phyloP scores from a whole-genome alignment of 1,284 basidiomycete genomes.

The Ustilago xerochloae region DNA sequence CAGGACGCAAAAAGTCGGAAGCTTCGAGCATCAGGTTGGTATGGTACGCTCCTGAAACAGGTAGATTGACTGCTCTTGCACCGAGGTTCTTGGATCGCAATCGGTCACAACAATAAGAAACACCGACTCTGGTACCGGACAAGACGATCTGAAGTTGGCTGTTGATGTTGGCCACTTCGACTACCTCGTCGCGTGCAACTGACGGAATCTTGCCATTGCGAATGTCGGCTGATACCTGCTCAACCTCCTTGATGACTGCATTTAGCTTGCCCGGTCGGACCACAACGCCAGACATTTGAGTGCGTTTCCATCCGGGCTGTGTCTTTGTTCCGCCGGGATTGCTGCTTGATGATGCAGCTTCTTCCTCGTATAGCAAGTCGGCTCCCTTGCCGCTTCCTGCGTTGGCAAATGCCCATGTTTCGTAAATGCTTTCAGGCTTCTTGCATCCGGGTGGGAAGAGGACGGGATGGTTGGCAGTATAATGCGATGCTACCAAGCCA shows the following conservation, averaged over 20 bases:
- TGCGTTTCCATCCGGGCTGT: constrained; percentile 54
- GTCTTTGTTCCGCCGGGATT: constrained; percentile 5
- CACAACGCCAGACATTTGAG: constrained; percentile 64
- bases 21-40: constrained; percentile 60
- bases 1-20: constrained; percentile 43
- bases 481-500: constrained; percentile 56
- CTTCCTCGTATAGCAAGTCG: constrained; percentile 45
- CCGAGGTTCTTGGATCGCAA: constrained; percentile 58
- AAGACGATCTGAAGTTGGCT: constrained; percentile 64
- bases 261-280: constrained; percentile 61
- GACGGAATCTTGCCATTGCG: constrained; percentile 48
- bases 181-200: constrained; percentile 62
- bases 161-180: constrained; percentile 66
- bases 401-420: constrained; percentile 67
- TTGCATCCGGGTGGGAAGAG: constrained; percentile 63
- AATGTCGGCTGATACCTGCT: constrained; percentile 52
- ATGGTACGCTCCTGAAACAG: constrained; percentile 65
- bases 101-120: constrained; percentile 63
- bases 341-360: constrained; percentile 1
- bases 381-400: constrained; percentile 60
- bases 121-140: constrained; percentile 61
- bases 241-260: constrained; percentile 51
- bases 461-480: constrained; percentile 50
- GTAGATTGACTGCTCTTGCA: constrained; percentile 65
- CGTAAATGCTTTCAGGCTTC: constrained; percentile 62